These are phyloP conservation scores for Pseudogymnoascus verrucosus DNA, from an alignment of 2,329 filamentous ascomycete species.

Conservation along the genomic window DNA sequence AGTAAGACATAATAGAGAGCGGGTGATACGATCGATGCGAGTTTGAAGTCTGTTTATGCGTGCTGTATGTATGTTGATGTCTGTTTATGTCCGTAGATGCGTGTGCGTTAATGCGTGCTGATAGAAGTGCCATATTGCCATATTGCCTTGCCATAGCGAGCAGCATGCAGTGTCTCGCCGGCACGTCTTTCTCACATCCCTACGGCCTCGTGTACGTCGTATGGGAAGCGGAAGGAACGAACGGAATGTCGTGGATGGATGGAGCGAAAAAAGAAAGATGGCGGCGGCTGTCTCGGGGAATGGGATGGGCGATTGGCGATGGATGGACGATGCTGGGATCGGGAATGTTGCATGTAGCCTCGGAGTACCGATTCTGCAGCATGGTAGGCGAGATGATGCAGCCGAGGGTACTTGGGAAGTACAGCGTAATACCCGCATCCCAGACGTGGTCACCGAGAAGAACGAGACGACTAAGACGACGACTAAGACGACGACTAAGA, in stretches of 20 bases:
- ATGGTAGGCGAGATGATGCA: neutral
- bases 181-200: neutral
- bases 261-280: neutral
- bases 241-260: neutral
- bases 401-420: neutral
- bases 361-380: conserved; percentile 1
- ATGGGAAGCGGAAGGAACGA: neutral
- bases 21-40: neutral
- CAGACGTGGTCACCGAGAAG: neutral
- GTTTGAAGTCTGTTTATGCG: neutral
- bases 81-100: neutral
- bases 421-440: neutral
- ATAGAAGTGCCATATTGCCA: neutral
- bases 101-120: neutral
- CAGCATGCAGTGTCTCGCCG: neutral
- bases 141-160: neutral
- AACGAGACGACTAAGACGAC: too few species aligned
- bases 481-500: neutral
- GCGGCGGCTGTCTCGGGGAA: neutral
- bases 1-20: neutral
- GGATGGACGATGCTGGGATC: neutral
- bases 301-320: neutral
- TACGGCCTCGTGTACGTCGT: conserved; percentile 3
- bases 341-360: neutral
- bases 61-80: too few species aligned